Base-by-base conservation (phyloP, 2,329 filamentous ascomycete species). In the Colletotrichum salicis region DNA sequence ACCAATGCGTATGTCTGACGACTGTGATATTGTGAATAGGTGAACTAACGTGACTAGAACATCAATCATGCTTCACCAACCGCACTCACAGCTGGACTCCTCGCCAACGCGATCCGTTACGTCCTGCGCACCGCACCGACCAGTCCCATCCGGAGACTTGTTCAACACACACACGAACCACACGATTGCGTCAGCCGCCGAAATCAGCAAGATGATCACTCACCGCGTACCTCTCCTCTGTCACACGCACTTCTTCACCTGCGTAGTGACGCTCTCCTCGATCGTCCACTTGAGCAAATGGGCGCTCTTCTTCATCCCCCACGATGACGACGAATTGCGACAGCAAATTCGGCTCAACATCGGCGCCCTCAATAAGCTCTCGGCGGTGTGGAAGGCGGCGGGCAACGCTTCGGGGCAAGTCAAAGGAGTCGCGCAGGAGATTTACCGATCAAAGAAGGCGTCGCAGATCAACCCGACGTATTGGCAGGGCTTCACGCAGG, bases 191-290 rank as follows among this genome's bases (percentile, higher is more conserved):
- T 93, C 94, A 0, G 94, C 95, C 0, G 92, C 92, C 75, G 91
- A 93, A 64, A 92, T 97, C 73, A 93, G 92, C 72, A 89, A 90
- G 75, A 86, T 95, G 75, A 90, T 94, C 60, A 92, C 92, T 1
- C 89, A 97, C 57, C 93, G 93, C 0, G 90, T 92, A 5, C 88
- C 91, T 0, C 84, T 96, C 2, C 86, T 92, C 5, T 90, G 89
- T 37, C 94, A 97, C 81, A 95, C 91, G 0, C 94, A 94, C 70
- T 95, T 96, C 82, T 95, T 96, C 83, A 93, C 92, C 41, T 96
- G 94, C 78, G 91, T 93, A 51, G 85, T 96, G 61, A 93, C 93
- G 1, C 85, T 96, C 64, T 93, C 92, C 22, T 94, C 93, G 7
- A 93, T 95, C 76, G 92, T 96, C 4, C 93, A 96, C 77, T 86